Evolutionary conservation across 192 early-diverging fungal species (phyloP), one percentile per base, ranked within the genome.

Genomic region (Phycomyces blakesleeanus): DNA sequence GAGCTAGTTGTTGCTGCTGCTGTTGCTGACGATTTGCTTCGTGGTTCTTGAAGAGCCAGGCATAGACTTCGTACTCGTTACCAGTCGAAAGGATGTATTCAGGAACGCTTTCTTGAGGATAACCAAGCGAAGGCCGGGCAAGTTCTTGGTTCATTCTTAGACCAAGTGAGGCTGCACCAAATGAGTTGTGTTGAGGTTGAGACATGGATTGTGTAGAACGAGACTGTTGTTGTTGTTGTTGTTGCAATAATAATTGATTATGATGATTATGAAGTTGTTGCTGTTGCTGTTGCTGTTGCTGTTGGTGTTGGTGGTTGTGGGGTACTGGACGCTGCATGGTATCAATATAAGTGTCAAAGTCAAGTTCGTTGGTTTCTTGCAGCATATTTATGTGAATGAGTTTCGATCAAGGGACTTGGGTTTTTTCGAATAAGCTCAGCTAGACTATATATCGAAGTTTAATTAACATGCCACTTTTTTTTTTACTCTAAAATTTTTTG

Each of bases 341-440:
- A 49, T 49, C 24, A 56, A 66, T 50, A 47, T 66, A 56, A 7
- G 64, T 27, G 55, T 57, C 51, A 40, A 63, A 29, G 37, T 59
- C 42, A 21, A 59, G 16, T 6, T 29, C 57, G 25, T 38, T 24
- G 15, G 44, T 41, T 42, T 18, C 40, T 25, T 59, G 57, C 16
- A 44, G 18, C 12, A 59, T 59, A 59, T 59, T 40, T 37, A 59
- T 44, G 24, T 15, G 15, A 59, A 59, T 41, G 56, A n/a, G 47
- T 50, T 50, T 50, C 47, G 20, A 50, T 50, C 47, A 18, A 50
- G 47, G 47, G 20, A 18, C 47, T 21, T 42, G 7, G 7, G 7
- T 7, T n/a, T n/a, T n/a, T n/a, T n/a, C n/a, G 47, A 10, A 34
- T 34, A 34, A n/a, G 44, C 44, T 47, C 12, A n/a, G 44, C 44